Evolutionary conservation across 2,329 filamentous ascomycete species (phyloP), one percentile per base, ranked within the genome.

Genomic region (Cladobotryum protrusum): DNA sequence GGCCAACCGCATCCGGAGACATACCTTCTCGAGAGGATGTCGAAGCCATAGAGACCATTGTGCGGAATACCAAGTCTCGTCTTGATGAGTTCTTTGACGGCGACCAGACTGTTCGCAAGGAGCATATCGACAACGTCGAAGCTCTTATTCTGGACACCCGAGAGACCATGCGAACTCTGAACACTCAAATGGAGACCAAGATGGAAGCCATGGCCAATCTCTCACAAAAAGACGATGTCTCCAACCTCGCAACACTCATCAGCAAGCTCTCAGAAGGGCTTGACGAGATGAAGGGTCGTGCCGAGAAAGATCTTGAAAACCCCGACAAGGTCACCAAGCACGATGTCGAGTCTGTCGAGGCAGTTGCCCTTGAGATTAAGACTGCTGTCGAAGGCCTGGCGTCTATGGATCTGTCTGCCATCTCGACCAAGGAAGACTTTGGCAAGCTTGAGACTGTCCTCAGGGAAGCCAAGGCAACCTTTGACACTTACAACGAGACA

Each of bases 41-140:
- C 0, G 83, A 92, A 54, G 89, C 89, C 11, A 91, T 97, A 52
- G 92, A 96, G 67, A 95, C 87, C 0, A 83, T 97, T 44, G 76
- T 97, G 12, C 83, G 86, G 39, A 96, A 95, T 64, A 91, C 90
- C 32, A 96, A 96, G 65, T 83, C 85, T 5, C 87, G 87, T 43
- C 73, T 97, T 9, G 92, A 96, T 52, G 90, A 95, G 52, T 66
- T 82, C 17, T 79, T 95, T 45, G 80, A 91, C 45, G 78, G 82
- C 3, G 86, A 90, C 33, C 82, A 87, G 50, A 73, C 82, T 2
- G 82, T 90, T 9, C 76, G 77, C 49, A 85, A 83, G 59, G 81
- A 85, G 33, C 80, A 85, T 47, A 67, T 85, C 20, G 81, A 85
- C 55, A 73, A 78, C 1, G 74, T 92, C 3, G 87, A 93, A 60